Evolutionary conservation across 306 rosid species (phyloP), one percentile per base, ranked within the genome.

Genomic region (Prunus salicina): DNA sequence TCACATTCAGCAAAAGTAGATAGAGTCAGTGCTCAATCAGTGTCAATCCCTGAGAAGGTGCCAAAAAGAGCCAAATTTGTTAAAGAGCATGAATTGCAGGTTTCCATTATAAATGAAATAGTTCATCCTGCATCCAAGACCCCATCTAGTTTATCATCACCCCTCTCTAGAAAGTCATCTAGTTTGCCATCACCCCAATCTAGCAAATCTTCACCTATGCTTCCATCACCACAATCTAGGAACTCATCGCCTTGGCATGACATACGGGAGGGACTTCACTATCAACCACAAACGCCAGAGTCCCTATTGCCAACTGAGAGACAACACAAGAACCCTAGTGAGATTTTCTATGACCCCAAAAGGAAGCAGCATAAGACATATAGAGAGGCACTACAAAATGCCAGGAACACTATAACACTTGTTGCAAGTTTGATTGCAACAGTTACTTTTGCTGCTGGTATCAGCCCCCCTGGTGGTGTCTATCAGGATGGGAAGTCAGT

Each of bases 361-460:
- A 77, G 73, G 22, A 77, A 72, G 19, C 80, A 79, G 22, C 34
- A 64, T 6, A 87, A 87, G 72, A 67, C 86, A 60, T 87, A 93
- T 66, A 64, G 66, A 73, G 94, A 93, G 79, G 96, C 90, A 22
- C 20, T 85, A 43, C 88, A 89, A 60, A 90, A 90, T 82, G 91
- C 94, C 3, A 87, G 98, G 72, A 93, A 87, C 84, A 93, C 98
- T 0, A 49, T 90, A 34, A 78, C 72, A 13, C 50, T 93, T 32
- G 96, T 93, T 22, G 84, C 98, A 55, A 77, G 89, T 79, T 74
- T 93, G 78, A 93, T 93, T 49, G 93, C 98, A 1, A 93, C 98
- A 0, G 96, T 93, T 16, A 89, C 93, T 64, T 93, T 90, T 63
- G 76, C 98, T 12, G 93, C 96, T 30, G 98, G 98, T 4, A 82